phyloP scores from a whole-genome alignment of 257 asterid genomes.

The Cruciata laevipes region DNA sequence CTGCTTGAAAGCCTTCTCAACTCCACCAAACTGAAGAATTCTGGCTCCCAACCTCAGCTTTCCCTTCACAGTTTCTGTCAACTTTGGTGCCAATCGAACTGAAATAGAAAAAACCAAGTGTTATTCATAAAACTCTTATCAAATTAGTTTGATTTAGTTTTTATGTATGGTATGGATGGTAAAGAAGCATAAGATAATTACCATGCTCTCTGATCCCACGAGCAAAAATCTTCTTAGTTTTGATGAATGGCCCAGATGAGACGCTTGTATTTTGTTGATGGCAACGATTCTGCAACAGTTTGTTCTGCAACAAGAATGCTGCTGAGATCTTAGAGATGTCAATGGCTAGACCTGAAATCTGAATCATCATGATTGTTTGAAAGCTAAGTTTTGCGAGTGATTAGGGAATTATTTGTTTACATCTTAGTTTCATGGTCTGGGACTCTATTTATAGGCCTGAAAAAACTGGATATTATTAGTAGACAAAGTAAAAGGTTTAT shows the following conservation, averaged over 20 bases:
- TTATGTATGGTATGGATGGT: no score
- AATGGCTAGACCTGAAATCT: not conserved
- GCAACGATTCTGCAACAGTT: not conserved
- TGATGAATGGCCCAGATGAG: not conserved
- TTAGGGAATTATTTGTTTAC: not conserved
- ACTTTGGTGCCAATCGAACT: slow-evolving; percentile 8
- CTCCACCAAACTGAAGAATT: not conserved
- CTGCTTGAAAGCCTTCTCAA: slow-evolving; percentile 23
- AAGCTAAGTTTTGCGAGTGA: not conserved
- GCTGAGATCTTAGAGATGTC: not conserved
- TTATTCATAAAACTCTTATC: not conserved
- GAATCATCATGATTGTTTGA: not conserved
- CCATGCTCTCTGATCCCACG: not conserved
- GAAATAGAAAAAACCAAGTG: not conserved
- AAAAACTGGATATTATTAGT: not conserved
- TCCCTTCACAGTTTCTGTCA: slow-evolving; percentile 3
- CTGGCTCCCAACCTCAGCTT: slow-evolving; percentile 3
- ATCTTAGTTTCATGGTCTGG: not conserved
- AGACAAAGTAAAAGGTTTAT: not conserved
- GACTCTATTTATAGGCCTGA: not conserved
- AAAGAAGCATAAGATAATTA: not conserved
- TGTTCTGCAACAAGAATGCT: not conserved
- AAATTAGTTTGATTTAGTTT: no score
- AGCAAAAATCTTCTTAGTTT: not conserved
- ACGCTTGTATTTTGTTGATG: not conserved